These are phyloP conservation scores for Babesia ovis DNA, from an alignment of 169 alveolate species.

Conservation along the genomic window DNA sequence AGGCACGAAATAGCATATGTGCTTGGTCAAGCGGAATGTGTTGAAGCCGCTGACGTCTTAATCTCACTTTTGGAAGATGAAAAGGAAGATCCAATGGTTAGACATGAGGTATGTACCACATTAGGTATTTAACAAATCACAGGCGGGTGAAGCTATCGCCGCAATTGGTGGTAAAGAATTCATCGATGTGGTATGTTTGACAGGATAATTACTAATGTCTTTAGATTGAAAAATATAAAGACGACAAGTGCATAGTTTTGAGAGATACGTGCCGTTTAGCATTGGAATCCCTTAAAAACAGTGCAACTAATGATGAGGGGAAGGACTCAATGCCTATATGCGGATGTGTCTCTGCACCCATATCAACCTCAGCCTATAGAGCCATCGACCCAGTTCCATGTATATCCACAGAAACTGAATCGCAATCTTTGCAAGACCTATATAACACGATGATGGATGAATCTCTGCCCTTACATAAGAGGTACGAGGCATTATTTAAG, in stretches of 20 bases:
- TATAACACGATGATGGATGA: constrained; percentile 43
- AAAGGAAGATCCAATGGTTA: constrained; percentile 83
- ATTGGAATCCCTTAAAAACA: constrained; percentile 41
- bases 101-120: constrained; percentile 85
- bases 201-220: neutral
- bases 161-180: constrained; percentile 73
- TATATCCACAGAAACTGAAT: constrained; percentile 11
- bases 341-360: constrained; percentile 37
- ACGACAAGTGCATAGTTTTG: constrained; percentile 40
- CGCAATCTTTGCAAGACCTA: constrained; percentile 11
- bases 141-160: constrained; percentile 82
- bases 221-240: constrained; percentile 50
- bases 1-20: constrained; percentile 91
- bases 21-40: constrained; percentile 85
- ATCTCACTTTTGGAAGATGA: constrained; percentile 74
- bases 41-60: constrained; percentile 70
- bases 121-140: neutral
- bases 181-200: constrained; percentile 71
- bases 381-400: constrained; percentile 69
- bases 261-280: constrained; percentile 65
- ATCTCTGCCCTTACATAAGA: constrained; percentile 39
- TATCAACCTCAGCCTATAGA: constrained; percentile 57
- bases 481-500: constrained; percentile 79
- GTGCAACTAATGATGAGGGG: constrained; percentile 1
- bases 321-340: constrained; percentile 13